A percentile compares a stretch with the other conserved stretches of the same genome.
Evolutionary conservation across 179 eudicot species (phyloP).

Genomic region (Spergularia azorica): DNA sequence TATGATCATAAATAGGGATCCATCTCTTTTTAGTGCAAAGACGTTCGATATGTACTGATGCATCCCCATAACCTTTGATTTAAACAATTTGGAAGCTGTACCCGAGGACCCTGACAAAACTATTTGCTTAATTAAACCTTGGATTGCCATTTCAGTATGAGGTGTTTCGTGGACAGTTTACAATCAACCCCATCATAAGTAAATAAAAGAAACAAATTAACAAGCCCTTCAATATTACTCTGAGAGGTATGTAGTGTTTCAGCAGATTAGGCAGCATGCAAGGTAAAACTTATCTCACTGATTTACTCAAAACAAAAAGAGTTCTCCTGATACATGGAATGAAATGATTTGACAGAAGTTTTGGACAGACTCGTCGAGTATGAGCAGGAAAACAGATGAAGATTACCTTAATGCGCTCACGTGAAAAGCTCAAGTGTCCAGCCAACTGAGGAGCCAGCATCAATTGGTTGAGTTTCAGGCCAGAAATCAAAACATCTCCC

Average conservation of each 20-base stretch:
- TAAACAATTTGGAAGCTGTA: not conserved
- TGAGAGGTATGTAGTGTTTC: not conserved
- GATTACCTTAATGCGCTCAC: conserved; percentile 70
- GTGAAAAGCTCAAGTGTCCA: conserved; percentile 71
- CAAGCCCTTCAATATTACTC: not conserved
- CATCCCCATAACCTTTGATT: not conserved
- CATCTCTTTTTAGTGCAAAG: not conserved
- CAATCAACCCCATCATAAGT: conserved; percentile 4
- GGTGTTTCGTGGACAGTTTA: not conserved
- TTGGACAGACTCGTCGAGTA: not conserved
- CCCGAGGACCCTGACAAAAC: not conserved
- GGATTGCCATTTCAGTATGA: not conserved
- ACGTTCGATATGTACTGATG: not conserved
- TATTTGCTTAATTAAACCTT: not conserved
- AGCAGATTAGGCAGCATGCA: not conserved
- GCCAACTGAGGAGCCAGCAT: conserved; percentile 93
- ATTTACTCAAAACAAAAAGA: not conserved
- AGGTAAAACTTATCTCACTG: not conserved
- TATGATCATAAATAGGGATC: not conserved
- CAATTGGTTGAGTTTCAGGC: conserved; percentile 90
- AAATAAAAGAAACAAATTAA: conserved; percentile 6
- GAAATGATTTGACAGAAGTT: not conserved
- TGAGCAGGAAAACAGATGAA: not conserved
- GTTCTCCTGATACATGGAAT: not conserved
- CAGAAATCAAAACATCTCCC: conserved; percentile 86